Percentiles rank a stretch among this genome's conserved stretches.
These are phyloP conservation scores for Penicillium silybi DNA, from an alignment of 495 filamentous ascomycete species.

Conservation along the genomic window DNA sequence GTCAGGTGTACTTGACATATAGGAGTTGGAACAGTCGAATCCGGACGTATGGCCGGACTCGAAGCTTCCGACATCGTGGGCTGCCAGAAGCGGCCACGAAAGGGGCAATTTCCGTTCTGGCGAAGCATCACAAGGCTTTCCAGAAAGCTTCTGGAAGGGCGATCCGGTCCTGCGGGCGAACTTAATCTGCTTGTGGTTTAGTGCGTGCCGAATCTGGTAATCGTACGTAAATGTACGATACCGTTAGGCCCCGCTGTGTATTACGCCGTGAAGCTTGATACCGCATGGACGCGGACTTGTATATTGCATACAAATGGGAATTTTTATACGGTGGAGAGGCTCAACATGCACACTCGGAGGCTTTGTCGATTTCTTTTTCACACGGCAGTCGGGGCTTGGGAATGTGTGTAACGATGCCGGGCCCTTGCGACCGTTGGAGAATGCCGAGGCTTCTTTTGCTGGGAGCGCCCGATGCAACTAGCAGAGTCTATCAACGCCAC, in stretches of 20 bases:
- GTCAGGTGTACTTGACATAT: neutral
- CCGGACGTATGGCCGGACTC: neutral
- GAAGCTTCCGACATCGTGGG: neutral
- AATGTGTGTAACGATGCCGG: neutral
- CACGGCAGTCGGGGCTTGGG: too few species aligned
- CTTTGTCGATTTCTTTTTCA: neutral
- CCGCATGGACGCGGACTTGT: neutral
- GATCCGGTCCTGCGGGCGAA: slow-evolving; percentile 14
- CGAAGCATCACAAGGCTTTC: neutral
- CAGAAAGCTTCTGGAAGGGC: slow-evolving; percentile 18
- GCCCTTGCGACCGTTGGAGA: neutral
- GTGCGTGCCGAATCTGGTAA: neutral
- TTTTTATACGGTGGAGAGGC: neutral
- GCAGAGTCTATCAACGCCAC: slow-evolving; percentile 21
- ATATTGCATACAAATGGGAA: neutral
- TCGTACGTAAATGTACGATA: neutral
- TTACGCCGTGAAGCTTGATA: slow-evolving; percentile 7
- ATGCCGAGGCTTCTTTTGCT: slow-evolving; percentile 2
- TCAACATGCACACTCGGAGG: neutral
- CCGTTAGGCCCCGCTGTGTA: slow-evolving; percentile 3
- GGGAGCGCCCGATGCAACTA: slow-evolving; percentile 13
- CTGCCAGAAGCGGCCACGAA: neutral
- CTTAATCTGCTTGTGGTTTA: neutral
- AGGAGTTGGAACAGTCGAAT: neutral
- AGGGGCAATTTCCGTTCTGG: neutral